Conservation (phyloP, 108 stramenopile species). For the Thalassiosira profunda region DNA sequence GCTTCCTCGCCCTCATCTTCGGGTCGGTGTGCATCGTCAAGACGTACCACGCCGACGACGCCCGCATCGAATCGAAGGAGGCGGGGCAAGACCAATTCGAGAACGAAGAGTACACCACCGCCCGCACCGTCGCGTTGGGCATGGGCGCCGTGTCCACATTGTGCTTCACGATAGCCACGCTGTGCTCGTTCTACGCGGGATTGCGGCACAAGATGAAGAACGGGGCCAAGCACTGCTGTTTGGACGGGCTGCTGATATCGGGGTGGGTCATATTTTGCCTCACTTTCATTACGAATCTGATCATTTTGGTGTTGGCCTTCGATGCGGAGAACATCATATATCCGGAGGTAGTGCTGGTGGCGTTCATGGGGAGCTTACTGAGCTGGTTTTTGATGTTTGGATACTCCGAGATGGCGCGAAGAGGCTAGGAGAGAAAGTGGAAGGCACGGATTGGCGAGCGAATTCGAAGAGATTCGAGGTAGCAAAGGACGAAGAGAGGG, state of each 20-base stretch:
- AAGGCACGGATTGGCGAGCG: no score
- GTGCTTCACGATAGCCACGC: constrained; percentile 1
- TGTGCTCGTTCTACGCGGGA: constrained; percentile 11
- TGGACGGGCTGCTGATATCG: constrained; percentile 9
- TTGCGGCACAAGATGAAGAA: constrained; percentile 7
- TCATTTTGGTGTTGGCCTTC: constrained; percentile 22
- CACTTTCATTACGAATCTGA: constrained; percentile 7
- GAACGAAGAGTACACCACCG: not conserved
- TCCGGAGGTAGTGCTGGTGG: constrained; percentile 2
- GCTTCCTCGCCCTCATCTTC: constrained; percentile 2
- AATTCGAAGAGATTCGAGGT: no score
- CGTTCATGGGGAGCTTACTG: constrained; percentile 6
- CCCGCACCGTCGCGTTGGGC: constrained; percentile 8
- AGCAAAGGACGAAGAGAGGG: no score
- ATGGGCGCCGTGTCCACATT: constrained; percentile 4
- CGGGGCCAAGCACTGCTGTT: constrained; percentile 6
- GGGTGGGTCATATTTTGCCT: constrained; percentile 16
- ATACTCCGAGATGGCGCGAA: constrained; percentile 28
- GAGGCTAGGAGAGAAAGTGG: not conserved
- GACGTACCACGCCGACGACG: constrained; percentile 13
- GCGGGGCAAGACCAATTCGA: not conserved
- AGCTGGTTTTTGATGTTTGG: constrained; percentile 21
- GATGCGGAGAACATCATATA: constrained; percentile 14
- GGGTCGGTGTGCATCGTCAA: constrained; percentile 24
- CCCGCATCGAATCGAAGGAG: not conserved